Conservation (phyloP, 169 alveolate species). For the Cyclospora cayetanensis region DNA sequence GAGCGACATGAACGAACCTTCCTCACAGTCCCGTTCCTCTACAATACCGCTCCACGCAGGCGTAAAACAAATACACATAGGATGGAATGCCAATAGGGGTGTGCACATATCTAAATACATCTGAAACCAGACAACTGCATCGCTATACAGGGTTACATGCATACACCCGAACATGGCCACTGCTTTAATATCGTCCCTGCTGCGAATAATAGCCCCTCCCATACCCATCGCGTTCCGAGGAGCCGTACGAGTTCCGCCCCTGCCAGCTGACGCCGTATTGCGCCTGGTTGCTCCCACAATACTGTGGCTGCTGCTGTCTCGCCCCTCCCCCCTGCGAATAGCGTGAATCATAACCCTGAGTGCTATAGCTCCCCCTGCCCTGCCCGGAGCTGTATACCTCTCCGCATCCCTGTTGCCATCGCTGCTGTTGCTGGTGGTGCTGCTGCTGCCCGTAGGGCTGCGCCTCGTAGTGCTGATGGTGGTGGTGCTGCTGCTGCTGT, state of each 20-base stretch:
- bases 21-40: too few species aligned
- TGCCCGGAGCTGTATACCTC: background rate
- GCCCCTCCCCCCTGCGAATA: slow-evolving; percentile 1
- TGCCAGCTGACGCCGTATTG: background rate
- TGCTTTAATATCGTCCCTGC: background rate
- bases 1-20: too few species aligned
- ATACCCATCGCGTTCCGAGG: too few species aligned
- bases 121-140: too few species aligned
- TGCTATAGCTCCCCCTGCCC: background rate
- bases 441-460: background rate
- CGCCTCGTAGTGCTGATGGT: background rate
- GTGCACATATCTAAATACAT: too few species aligned
- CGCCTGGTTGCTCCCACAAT: background rate
- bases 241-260: background rate
- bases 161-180: too few species aligned
- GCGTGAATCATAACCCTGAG: background rate
- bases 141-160: too few species aligned
- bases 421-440: background rate
- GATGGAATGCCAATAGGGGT: too few species aligned
- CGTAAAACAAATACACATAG: too few species aligned
- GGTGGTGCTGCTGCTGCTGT: slow-evolving; percentile 14
- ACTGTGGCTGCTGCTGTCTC: slow-evolving; percentile 1
- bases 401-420: background rate
- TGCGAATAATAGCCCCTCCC: slow-evolving; percentile 14
- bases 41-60: too few species aligned